Percentiles rank a stretch among this genome's conserved stretches.
These are phyloP conservation scores for Globisporangium parvum DNA, from an alignment of 352 stramenopile species.

Conservation along the genomic window DNA sequence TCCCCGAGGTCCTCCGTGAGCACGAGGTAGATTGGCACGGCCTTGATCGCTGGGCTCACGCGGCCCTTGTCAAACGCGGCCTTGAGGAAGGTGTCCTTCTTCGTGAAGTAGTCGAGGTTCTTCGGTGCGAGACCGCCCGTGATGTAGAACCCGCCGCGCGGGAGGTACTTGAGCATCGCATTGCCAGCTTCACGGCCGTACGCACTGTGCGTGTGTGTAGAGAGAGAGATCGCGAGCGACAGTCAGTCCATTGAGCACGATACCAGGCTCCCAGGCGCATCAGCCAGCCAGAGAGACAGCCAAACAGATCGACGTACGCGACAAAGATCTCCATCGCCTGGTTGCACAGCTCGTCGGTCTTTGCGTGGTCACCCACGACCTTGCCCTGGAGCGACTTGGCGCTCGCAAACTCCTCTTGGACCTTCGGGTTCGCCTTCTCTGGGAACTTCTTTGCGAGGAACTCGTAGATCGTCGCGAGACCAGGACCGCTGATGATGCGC, in stretches of 20 bases:
- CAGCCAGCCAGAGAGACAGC: neutral
- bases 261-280: neutral
- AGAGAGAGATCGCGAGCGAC: constrained; percentile 2
- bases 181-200: constrained; percentile 95
- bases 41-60: constrained; percentile 67
- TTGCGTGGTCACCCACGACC: constrained; percentile 87
- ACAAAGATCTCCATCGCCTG: constrained; percentile 94
- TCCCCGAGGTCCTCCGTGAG: constrained; percentile 89
- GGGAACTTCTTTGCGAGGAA: constrained; percentile 92
- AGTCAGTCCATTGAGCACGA: constrained; percentile 1
- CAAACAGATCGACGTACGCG: constrained; percentile 42
- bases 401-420: constrained; percentile 64
- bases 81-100: constrained; percentile 75
- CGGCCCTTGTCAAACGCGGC: constrained; percentile 87
- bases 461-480: constrained; percentile 95
- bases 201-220: constrained; percentile 36
- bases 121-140: constrained; percentile 96
- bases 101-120: constrained; percentile 93
- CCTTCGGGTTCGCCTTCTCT: constrained; percentile 69
- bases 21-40: constrained; percentile 85
- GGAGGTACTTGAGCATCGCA: constrained; percentile 93
- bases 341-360: constrained; percentile 74
- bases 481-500: constrained; percentile 92
- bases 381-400: constrained; percentile 72
- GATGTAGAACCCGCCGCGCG: constrained; percentile 95